Evolutionary conservation across 176 grass and related monocot species (phyloP).

Genomic region (Thinopyrum elongatum): DNA sequence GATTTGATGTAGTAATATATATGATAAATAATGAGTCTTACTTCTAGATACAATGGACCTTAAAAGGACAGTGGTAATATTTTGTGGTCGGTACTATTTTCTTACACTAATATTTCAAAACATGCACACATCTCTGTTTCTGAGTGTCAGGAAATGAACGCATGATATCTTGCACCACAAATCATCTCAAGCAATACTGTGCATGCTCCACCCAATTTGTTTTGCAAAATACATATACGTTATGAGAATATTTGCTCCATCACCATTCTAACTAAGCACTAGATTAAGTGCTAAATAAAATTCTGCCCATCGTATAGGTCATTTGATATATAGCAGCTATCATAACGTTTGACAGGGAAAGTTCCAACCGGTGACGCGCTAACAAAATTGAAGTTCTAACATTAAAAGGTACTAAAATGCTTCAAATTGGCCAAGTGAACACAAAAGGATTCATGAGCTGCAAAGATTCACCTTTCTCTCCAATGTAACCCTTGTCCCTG

Average conservation of each 20-base stretch:
- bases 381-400: not conserved
- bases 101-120: not conserved
- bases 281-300: not conserved
- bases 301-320: not conserved
- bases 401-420: not conserved
- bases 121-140: not conserved
- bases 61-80: too few relatives aligned
- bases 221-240: not conserved
- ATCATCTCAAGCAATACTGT: not conserved
- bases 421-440: not conserved
- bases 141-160: not conserved
- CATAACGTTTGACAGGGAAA: not conserved
- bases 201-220: not conserved
- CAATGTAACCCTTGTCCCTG: constrained; percentile 54
- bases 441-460: not conserved
- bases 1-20: too few relatives aligned
- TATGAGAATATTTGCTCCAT: not conserved
- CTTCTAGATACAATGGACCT: too few relatives aligned
- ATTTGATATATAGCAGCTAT: not conserved
- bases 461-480: constrained; percentile 57
- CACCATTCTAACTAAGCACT: not conserved
- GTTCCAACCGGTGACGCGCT: not conserved
- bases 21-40: not conserved
- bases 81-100: not conserved
- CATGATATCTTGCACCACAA: not conserved